phyloP scores from a whole-genome alignment of 78 protist species.

The Dictyostelium brefeldianum region DNA sequence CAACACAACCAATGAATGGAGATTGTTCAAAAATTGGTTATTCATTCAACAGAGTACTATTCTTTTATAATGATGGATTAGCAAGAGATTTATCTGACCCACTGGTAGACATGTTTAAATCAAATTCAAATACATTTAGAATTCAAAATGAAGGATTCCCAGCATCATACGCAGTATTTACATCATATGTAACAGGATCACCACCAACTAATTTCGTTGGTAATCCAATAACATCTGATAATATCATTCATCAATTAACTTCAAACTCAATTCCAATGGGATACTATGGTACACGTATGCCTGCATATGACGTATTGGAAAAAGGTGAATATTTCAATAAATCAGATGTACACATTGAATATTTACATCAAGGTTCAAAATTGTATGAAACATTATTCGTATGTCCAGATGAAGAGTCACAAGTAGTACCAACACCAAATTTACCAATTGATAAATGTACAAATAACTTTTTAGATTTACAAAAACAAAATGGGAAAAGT shows the following conservation, averaged over 20 bases:
- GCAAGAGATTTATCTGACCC: constrained; percentile 63
- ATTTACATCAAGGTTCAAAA: not conserved
- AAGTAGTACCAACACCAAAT: no score
- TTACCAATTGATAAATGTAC: constrained; percentile 17
- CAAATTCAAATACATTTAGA: constrained; percentile 37
- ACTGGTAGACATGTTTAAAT: constrained; percentile 1
- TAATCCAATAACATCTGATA: constrained; percentile 32
- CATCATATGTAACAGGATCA: constrained; percentile 46
- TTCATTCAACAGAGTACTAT: constrained; percentile 6
- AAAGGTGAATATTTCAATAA: constrained; percentile 33
- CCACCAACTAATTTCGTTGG: constrained; percentile 79
- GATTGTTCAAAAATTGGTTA: constrained; percentile 12
- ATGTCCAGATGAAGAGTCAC: not conserved
- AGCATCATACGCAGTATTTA: constrained; percentile 60
- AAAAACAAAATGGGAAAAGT: not conserved
- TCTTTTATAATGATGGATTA: constrained; percentile 72
- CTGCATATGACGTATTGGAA: constrained; percentile 65
- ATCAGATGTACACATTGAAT: constrained; percentile 1
- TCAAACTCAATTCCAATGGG: not conserved
- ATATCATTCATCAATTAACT: constrained; percentile 35
- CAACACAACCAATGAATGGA: not conserved
- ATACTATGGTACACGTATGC: constrained; percentile 65
- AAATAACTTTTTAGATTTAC: not conserved
- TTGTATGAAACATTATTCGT: constrained; percentile 30
- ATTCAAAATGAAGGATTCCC: constrained; percentile 80